Percentiles rank a stretch among this genome's conserved stretches.
These are phyloP conservation scores for Yarrowia sp. DNA, from an alignment of 805 yeast species.

Conservation along the genomic window DNA sequence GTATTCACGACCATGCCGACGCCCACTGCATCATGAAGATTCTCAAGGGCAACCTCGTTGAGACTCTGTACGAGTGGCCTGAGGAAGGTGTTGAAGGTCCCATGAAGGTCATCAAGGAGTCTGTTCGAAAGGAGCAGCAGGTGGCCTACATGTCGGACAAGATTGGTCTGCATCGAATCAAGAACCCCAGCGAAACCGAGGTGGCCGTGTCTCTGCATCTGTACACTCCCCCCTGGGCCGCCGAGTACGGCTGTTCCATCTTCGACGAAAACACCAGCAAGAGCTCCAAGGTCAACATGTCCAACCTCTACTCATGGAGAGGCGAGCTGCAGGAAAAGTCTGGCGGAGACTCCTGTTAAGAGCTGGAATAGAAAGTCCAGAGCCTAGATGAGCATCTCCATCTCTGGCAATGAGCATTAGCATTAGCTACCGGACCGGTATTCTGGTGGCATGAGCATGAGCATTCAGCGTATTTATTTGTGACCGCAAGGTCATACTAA, in stretches of 20 bases:
- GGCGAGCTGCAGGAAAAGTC: slow-evolving; percentile 51
- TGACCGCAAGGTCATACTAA: not conserved
- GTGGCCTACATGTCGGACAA: slow-evolving; percentile 72
- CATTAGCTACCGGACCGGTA: not conserved
- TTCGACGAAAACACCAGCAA: slow-evolving; percentile 58
- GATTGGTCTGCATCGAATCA: slow-evolving; percentile 70
- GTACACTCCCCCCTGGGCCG: slow-evolving; percentile 79
- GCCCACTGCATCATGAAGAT: slow-evolving; percentile 81
- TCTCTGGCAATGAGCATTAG: not conserved
- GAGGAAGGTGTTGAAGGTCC: slow-evolving; percentile 41
- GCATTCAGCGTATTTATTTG: slow-evolving; percentile 13
- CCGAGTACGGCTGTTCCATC: slow-evolving; percentile 56
- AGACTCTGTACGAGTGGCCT: slow-evolving; percentile 64
- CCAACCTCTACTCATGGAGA: slow-evolving; percentile 66
- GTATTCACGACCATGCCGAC: slow-evolving; percentile 76
- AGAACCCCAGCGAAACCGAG: slow-evolving; percentile 55
- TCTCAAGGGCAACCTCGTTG: slow-evolving; percentile 64
- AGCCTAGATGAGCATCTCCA: slow-evolving; percentile 6
- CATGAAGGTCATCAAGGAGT: slow-evolving; percentile 46
- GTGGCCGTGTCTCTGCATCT: slow-evolving; percentile 70
- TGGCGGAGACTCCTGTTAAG: slow-evolving; percentile 32
- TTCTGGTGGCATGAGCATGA: not conserved
- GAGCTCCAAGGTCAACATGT: slow-evolving; percentile 63
- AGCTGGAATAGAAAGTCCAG: too few relatives aligned
- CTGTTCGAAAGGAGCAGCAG: slow-evolving; percentile 49